A percentile compares a stretch with the other conserved stretches of the same genome.
Evolutionary conservation across 192 early-diverging fungal species (phyloP).

Genomic region (Backusella tarrabulga): DNA sequence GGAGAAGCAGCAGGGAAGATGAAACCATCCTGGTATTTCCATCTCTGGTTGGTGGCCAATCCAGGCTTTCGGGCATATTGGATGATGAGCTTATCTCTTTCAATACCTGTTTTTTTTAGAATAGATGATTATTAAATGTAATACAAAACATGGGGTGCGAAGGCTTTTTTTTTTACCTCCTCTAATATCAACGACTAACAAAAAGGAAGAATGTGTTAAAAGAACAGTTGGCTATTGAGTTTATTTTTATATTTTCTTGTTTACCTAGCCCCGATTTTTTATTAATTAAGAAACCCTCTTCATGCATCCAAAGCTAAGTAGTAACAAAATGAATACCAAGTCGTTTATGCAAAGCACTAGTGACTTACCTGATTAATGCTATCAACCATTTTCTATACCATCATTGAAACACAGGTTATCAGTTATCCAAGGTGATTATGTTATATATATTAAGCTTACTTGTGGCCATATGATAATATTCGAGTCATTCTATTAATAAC

Average conservation of each 20-base stretch:
- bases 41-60: slow-evolving; percentile 28
- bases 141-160: background rate
- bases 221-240: background rate
- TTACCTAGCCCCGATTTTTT: slow-evolving; percentile 34
- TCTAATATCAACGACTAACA: slow-evolving; percentile 23
- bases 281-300: slow-evolving; percentile 32
- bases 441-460: slow-evolving; percentile 6
- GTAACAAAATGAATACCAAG: background rate
- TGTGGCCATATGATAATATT: slow-evolving; percentile 32
- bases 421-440: background rate
- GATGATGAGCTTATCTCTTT: slow-evolving; percentile 25
- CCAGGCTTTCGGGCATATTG: slow-evolving; percentile 32
- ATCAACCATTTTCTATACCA: slow-evolving; percentile 22
- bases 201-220: background rate
- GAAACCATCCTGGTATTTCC: slow-evolving; percentile 30
- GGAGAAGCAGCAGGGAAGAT: slow-evolving; percentile 18
- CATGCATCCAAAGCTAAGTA: slow-evolving; percentile 32
- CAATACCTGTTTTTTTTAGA: background rate
- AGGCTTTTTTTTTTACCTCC: background rate
- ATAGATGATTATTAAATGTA: background rate
- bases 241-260: background rate
- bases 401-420: background rate
- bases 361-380: slow-evolving; percentile 27
- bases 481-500: slow-evolving; percentile 20
- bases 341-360: background rate